Evolutionary conservation across 306 rosid species (phyloP).

Genomic region (Citrullus mucosospermus): DNA sequence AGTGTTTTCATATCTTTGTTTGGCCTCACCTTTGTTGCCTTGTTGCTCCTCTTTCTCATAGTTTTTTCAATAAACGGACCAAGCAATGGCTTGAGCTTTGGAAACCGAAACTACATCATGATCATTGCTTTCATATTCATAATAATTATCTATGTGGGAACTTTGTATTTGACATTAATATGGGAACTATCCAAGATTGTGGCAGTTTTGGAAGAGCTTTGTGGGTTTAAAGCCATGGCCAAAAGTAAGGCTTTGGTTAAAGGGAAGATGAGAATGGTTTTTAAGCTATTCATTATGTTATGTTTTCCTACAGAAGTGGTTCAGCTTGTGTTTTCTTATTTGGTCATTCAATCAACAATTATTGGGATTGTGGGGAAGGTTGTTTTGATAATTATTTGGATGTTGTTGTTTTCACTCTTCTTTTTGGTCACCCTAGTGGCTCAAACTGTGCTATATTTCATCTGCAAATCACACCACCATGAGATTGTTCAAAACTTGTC

Average conservation of each 20-base stretch:
- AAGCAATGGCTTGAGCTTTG: background rate
- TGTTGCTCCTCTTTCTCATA: slow-evolving; percentile 36
- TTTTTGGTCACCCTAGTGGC: slow-evolving; percentile 33
- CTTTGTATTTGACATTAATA: slow-evolving; percentile 26
- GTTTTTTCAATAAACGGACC: background rate
- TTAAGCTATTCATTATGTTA: slow-evolving; percentile 10
- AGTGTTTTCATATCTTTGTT: background rate
- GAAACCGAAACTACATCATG: background rate
- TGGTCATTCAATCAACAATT: slow-evolving; percentile 24
- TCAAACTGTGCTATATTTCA: slow-evolving; percentile 57
- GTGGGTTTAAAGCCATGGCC: slow-evolving; percentile 50
- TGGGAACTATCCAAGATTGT: slow-evolving; percentile 66
- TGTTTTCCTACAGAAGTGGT: background rate
- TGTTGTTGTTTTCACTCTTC: slow-evolving; percentile 19
- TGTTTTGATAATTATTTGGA: slow-evolving; percentile 20
- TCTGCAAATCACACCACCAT: slow-evolving; percentile 72
- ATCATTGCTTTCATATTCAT: background rate
- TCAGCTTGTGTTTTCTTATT: slow-evolving; percentile 12
- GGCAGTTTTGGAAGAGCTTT: slow-evolving; percentile 45
- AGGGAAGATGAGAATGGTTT: slow-evolving; percentile 42
- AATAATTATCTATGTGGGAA: slow-evolving; percentile 19
- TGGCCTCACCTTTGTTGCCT: slow-evolving; percentile 11
- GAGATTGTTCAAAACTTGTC: slow-evolving; percentile 48
- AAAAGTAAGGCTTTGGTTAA: slow-evolving; percentile 40
- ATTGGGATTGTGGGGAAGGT: slow-evolving; percentile 9